phyloP scores from a whole-genome alignment of 2,329 filamentous ascomycete species.

The Trichoderma lentiforme region DNA sequence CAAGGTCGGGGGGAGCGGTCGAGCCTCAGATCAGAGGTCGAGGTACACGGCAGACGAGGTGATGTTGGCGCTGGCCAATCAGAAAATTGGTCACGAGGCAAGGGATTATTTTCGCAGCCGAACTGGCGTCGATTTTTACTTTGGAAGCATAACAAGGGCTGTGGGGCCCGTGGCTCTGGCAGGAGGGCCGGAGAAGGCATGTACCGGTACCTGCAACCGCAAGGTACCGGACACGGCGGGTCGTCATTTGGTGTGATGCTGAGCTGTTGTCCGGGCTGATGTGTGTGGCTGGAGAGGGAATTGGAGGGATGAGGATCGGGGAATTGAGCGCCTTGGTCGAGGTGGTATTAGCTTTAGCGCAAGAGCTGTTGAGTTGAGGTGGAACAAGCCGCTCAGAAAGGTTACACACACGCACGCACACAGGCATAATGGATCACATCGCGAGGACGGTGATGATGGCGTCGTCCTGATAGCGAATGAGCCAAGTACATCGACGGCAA shows the following conservation, averaged over 20 bases:
- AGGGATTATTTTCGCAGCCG: constrained; percentile 34
- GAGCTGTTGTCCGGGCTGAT: background rate
- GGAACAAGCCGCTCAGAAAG: background rate
- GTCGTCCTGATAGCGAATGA: background rate
- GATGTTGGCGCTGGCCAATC: constrained; percentile 37
- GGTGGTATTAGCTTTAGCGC: background rate
- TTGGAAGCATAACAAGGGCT: constrained; percentile 14
- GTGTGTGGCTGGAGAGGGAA: background rate
- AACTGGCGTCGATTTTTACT: constrained; percentile 33
- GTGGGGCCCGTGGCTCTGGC: constrained; percentile 2
- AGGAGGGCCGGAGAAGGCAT: background rate
- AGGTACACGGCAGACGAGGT: constrained; percentile 34
- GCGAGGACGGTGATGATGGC: background rate
- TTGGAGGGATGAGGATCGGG: background rate
- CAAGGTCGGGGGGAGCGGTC: constrained; percentile 27
- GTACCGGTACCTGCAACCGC: constrained; percentile 10
- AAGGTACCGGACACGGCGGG: constrained; percentile 6
- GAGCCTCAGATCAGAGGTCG: constrained; percentile 31
- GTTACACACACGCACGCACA: background rate
- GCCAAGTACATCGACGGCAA: too few relatives aligned
- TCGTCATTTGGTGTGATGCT: background rate
- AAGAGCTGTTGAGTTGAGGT: background rate
- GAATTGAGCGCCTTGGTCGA: background rate
- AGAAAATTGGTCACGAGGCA: constrained; percentile 37
- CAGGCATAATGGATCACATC: background rate